Evolutionary conservation across 345 rosid genomes (phyloP).

Genomic region (Noccaea bulbosa): DNA sequence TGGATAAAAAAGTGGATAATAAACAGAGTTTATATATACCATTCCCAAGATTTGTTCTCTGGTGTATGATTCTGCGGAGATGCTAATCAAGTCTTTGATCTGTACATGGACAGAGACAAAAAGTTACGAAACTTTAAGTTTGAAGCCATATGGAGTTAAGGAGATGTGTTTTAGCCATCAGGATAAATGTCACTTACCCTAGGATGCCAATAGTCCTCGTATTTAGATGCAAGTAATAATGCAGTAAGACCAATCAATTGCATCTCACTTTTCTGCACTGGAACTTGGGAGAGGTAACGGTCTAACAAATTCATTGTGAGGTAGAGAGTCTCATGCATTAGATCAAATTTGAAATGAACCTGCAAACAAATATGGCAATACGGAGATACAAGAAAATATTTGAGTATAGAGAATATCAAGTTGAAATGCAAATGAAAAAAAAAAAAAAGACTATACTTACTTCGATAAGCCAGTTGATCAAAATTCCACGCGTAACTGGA

Average conservation of each 20-base stretch:
- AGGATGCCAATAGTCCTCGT: constrained; percentile 98
- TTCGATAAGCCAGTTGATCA: constrained; percentile 97
- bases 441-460: constrained; percentile 48
- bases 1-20: background rate
- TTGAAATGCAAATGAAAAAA: constrained; percentile 18
- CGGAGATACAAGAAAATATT: constrained; percentile 29
- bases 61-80: constrained; percentile 87
- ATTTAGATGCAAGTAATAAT: constrained; percentile 86
- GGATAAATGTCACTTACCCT: constrained; percentile 53
- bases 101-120: constrained; percentile 39
- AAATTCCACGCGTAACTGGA: constrained; percentile 78
- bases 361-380: constrained; percentile 41
- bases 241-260: constrained; percentile 93
- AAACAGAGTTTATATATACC: constrained; percentile 48
- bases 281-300: constrained; percentile 76
- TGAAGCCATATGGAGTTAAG: constrained; percentile 17
- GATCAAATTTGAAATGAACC: constrained; percentile 88
- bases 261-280: constrained; percentile 75
- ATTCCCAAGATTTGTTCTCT: constrained; percentile 71
- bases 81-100: constrained; percentile 85
- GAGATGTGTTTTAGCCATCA: constrained; percentile 13
- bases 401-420: constrained; percentile 6
- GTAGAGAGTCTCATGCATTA: constrained; percentile 93
- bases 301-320: constrained; percentile 79
- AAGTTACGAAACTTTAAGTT: constrained; percentile 4